Conservation (phyloP, 495 filamentous ascomycete genomes). For the Trichoderma reesei region DNA sequence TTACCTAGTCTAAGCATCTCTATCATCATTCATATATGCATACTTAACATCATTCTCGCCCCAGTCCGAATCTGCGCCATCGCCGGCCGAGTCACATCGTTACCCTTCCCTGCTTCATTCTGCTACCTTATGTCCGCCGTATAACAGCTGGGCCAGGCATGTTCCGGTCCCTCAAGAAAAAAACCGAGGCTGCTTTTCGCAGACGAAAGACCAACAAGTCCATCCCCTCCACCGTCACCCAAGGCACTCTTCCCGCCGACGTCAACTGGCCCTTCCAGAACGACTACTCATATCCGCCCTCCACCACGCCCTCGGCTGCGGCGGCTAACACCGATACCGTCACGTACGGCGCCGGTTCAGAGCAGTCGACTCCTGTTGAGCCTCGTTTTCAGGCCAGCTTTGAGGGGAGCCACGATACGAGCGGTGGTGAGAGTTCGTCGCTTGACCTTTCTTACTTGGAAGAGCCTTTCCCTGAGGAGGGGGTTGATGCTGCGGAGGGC, state of each 20-base stretch:
- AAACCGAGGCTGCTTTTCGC: neutral
- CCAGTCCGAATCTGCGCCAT: neutral
- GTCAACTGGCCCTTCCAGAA: neutral
- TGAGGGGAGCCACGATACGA: too few relatives aligned
- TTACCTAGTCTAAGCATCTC: neutral
- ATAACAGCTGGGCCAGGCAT: neutral
- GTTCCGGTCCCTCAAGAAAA: neutral
- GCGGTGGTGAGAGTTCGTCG: neutral
- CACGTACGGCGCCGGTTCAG: neutral
- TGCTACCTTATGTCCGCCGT: neutral
- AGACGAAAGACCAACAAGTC: neutral
- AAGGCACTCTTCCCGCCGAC: neutral
- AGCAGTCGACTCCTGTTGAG: neutral
- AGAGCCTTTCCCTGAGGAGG: neutral
- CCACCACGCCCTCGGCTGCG: neutral
- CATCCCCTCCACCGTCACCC: too few relatives aligned
- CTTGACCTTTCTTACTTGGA: too few relatives aligned
- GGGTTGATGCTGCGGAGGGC: neutral
- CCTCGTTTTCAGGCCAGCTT: neutral
- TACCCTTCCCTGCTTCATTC: neutral
- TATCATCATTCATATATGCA: neutral
- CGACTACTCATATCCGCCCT: constrained; percentile 1
- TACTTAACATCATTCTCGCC: neutral
- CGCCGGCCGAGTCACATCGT: neutral
- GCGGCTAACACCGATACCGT: neutral